phyloP scores from a whole-genome alignment of 2,329 filamentous ascomycete genomes.

The Ophiosphaerella korrae region DNA sequence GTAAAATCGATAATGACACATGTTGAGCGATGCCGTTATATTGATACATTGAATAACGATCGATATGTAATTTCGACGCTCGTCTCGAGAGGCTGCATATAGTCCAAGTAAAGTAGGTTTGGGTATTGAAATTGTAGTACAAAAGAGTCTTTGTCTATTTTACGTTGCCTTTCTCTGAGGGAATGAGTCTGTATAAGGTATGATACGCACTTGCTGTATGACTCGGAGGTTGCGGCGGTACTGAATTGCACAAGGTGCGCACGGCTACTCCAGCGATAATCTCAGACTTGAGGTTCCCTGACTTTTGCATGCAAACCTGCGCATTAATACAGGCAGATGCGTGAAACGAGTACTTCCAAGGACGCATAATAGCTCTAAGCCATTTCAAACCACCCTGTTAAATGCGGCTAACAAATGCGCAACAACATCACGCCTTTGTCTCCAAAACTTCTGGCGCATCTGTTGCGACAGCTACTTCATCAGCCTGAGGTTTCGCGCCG shows the following conservation, averaged over 20 bases:
- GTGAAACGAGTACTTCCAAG: too few relatives aligned
- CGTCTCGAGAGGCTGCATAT: neutral
- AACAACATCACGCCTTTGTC: conserved; percentile 6
- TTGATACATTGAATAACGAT: conserved; percentile 1
- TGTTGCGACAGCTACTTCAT: neutral
- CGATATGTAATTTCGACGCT: too few relatives aligned
- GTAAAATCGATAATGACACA: conserved; percentile 52
- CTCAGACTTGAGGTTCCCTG: too few relatives aligned
- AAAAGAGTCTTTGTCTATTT: neutral
- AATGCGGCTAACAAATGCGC: neutral
- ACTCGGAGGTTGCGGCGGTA: too few relatives aligned
- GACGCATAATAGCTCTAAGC: too few relatives aligned
- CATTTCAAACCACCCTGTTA: too few relatives aligned
- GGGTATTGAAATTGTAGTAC: neutral
- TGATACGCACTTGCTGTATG: too few relatives aligned
- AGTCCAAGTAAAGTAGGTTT: neutral
- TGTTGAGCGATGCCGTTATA: conserved; percentile 16
- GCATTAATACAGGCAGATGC: too few relatives aligned
- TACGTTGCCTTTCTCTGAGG: neutral
- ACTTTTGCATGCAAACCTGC: too few relatives aligned
- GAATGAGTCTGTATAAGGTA: neutral
- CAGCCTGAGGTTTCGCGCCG: conserved; percentile 20
- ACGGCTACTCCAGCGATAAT: too few relatives aligned
- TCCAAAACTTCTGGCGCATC: conserved; percentile 5
- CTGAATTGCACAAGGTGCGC: too few relatives aligned